These are phyloP conservation scores for Opeltia flavorubescens DNA, from an alignment of 495 filamentous ascomycete genomes.

Conservation along the genomic window DNA sequence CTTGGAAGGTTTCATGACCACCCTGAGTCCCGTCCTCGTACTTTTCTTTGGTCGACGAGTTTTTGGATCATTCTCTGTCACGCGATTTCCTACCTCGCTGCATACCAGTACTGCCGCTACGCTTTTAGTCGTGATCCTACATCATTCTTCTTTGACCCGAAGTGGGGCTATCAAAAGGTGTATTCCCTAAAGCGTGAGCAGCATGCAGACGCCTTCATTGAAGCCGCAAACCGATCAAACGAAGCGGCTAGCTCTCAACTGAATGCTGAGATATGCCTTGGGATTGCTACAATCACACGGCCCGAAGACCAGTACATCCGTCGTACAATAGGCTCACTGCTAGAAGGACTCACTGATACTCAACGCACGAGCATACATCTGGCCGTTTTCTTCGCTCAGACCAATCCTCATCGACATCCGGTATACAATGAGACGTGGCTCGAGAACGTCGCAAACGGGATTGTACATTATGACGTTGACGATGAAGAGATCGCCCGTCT, in stretches of 20 bases:
- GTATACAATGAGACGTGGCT: conserved; percentile 37
- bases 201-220: conserved; percentile 24
- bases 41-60: background rate
- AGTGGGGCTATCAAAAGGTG: conserved; percentile 22
- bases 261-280: conserved; percentile 20
- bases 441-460: conserved; percentile 24
- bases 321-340: conserved; percentile 35
- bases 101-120: background rate
- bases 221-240: conserved; percentile 11
- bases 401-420: conserved; percentile 31
- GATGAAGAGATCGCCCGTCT: conserved; percentile 9
- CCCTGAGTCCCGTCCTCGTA: background rate
- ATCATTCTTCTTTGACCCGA: conserved; percentile 27
- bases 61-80: conserved; percentile 3
- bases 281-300: conserved; percentile 24
- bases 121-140: conserved; percentile 24
- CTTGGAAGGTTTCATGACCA: background rate
- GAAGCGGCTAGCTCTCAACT: conserved; percentile 1
- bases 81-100: background rate
- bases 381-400: conserved; percentile 39
- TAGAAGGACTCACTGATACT: conserved; percentile 29
- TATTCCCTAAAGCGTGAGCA: conserved; percentile 26
- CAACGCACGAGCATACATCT: conserved; percentile 34
- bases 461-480: conserved; percentile 25
- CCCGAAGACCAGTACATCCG: conserved; percentile 30